Evolutionary conservation across 441 rosid genomes (phyloP).

Genomic region (Mallotus japonicus): DNA sequence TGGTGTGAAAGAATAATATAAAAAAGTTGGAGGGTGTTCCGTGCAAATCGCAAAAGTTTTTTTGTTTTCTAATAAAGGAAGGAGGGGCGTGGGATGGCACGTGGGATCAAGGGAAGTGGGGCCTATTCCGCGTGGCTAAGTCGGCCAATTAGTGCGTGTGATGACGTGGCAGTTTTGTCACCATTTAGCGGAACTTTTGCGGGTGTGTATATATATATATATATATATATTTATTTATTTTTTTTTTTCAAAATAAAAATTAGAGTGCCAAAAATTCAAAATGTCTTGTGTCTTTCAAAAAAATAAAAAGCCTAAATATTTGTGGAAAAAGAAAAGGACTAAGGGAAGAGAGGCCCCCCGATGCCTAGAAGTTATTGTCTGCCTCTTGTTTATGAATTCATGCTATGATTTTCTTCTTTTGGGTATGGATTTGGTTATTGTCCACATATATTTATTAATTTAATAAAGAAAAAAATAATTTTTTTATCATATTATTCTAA

Average conservation of each 20-base stretch:
- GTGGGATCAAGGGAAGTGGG: conserved; percentile 33
- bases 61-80: too few species aligned
- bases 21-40: background rate
- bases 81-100: conserved; percentile 28
- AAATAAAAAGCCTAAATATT: background rate
- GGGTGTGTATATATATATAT: background rate
- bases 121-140: conserved; percentile 32
- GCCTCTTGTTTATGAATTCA: background rate
- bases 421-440: background rate
- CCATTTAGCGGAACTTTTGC: background rate
- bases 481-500: too few species aligned
- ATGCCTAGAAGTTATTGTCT: background rate
- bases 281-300: background rate
- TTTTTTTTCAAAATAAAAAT: background rate
- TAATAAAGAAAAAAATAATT: too few species aligned
- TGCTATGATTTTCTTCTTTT: background rate
- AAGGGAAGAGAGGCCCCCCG: background rate
- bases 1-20: too few species aligned
- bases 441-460: background rate
- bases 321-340: background rate
- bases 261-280: background rate
- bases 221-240: too few species aligned
- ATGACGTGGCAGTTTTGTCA: conserved; percentile 29
- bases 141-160: conserved; percentile 25
- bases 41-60: conserved; percentile 5